Evolutionary conservation across 495 filamentous ascomycete species (phyloP).

Genomic region (Lichenothelia convexa): DNA sequence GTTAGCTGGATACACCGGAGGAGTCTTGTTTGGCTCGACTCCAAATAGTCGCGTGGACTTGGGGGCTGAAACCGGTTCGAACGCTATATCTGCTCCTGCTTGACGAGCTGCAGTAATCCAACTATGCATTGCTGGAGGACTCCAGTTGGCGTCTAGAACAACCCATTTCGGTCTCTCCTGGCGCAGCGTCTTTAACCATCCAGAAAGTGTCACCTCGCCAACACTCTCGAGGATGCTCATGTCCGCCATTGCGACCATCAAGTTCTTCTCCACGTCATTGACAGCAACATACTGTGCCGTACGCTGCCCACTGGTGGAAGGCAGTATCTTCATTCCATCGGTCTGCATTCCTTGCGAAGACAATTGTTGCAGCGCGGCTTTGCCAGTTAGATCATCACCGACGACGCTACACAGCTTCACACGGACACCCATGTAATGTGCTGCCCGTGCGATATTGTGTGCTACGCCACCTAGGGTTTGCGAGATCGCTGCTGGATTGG

Average conservation of each 20-base stretch:
- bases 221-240: constrained; percentile 63
- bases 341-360: constrained; percentile 42
- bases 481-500: constrained; percentile 62
- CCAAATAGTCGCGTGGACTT: constrained; percentile 57
- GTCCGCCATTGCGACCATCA: constrained; percentile 81
- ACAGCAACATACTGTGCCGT: constrained; percentile 86
- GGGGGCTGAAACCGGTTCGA: constrained; percentile 74
- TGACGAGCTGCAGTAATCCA: constrained; percentile 41
- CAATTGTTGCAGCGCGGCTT: constrained; percentile 45
- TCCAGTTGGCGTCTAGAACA: constrained; percentile 74
- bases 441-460: constrained; percentile 75
- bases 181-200: constrained; percentile 41
- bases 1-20: too few relatives aligned
- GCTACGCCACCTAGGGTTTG: constrained; percentile 87
- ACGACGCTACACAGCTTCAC: constrained; percentile 58
- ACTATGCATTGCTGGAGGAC: constrained; percentile 34
- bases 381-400: constrained; percentile 59
- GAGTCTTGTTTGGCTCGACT: constrained; percentile 9
- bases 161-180: constrained; percentile 47
- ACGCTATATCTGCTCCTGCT: constrained; percentile 42
- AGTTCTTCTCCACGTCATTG: constrained; percentile 65
- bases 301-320: constrained; percentile 29
- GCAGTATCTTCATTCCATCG: constrained; percentile 38
- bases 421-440: constrained; percentile 39
- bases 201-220: constrained; percentile 22